phyloP scores from a whole-genome alignment of 1,284 basidiomycete species.

The Rhodofomes roseus region DNA sequence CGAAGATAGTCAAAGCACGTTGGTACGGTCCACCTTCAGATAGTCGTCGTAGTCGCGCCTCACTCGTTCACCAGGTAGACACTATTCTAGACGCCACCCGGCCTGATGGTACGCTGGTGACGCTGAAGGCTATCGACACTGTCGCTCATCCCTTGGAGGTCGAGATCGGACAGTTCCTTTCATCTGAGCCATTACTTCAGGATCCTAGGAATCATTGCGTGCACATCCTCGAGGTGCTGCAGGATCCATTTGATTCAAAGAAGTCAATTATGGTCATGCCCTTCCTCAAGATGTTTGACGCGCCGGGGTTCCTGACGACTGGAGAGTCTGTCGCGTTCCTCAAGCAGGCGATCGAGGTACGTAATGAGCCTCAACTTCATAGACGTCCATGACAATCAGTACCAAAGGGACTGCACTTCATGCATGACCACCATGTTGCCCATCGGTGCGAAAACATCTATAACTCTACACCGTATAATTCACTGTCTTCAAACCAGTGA shows the following conservation, averaged over 20 bases:
- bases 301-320: slow-evolving; percentile 12
- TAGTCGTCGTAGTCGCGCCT: background rate
- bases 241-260: slow-evolving; percentile 9
- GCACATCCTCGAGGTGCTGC: slow-evolving; percentile 15
- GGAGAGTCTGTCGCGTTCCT: slow-evolving; percentile 20
- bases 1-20: slow-evolving; percentile 9
- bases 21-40: background rate
- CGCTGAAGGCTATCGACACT: slow-evolving; percentile 5
- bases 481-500: background rate
- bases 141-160: slow-evolving; percentile 13
- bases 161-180: slow-evolving; percentile 12
- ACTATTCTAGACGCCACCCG: slow-evolving; percentile 12
- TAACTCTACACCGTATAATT: background rate
- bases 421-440: slow-evolving; percentile 17
- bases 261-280: slow-evolving; percentile 22
- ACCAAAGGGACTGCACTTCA: slow-evolving; percentile 15
- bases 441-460: slow-evolving; percentile 11
- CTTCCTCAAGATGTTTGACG: slow-evolving; percentile 12
- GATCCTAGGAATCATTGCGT: slow-evolving; percentile 20
- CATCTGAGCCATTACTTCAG: slow-evolving; percentile 1
- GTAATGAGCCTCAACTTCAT: background rate
- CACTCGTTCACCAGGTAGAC: background rate
- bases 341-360: slow-evolving; percentile 20
- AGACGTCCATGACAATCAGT: background rate
- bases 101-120: slow-evolving; percentile 9